Percentiles rank a stretch among this genome's conserved stretches.
Evolutionary conservation across 805 yeast genomes (phyloP).

Genomic region (Cyberlindnera japonica): DNA sequence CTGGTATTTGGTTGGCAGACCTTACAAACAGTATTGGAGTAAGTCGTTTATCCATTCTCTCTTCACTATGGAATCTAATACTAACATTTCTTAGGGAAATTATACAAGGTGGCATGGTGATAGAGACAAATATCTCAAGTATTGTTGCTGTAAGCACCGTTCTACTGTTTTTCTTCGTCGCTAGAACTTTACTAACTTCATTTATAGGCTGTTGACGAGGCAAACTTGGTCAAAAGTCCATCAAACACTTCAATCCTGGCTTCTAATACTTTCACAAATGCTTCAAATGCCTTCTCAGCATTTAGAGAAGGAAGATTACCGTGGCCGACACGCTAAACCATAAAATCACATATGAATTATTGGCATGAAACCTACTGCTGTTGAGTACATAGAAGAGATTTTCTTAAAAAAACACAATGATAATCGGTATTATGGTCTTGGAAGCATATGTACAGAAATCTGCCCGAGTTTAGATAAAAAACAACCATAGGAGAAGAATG

Average conservation of each 20-base stretch:
- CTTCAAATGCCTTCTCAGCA: slow-evolving; percentile 27
- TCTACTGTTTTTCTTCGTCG: background rate
- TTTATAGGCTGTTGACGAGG: slow-evolving; percentile 62
- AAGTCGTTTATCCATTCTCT: slow-evolving; percentile 5
- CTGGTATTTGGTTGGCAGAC: slow-evolving; percentile 99
- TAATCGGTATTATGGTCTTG: background rate
- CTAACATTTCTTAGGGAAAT: slow-evolving; percentile 47
- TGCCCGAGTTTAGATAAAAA: background rate
- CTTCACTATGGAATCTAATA: background rate
- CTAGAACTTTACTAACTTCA: slow-evolving; percentile 5
- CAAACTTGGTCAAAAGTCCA: slow-evolving; percentile 29
- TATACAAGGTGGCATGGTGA: slow-evolving; percentile 97
- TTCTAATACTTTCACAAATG: slow-evolving; percentile 30
- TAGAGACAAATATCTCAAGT: slow-evolving; percentile 79
- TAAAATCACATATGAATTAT: background rate
- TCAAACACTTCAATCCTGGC: slow-evolving; percentile 18
- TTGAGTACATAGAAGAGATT: background rate
- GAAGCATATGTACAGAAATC: background rate
- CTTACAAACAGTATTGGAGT: slow-evolving; percentile 77
- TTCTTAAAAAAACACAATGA: background rate
- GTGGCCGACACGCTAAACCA: slow-evolving; percentile 23
- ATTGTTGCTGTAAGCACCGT: slow-evolving; percentile 57
- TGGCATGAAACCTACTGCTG: background rate
- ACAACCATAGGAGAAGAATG: no score
- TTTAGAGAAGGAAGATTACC: slow-evolving; percentile 28